Conservation (phyloP, 2,329 filamentous ascomycete genomes). For the Aspergillus transmontanensis region DNA sequence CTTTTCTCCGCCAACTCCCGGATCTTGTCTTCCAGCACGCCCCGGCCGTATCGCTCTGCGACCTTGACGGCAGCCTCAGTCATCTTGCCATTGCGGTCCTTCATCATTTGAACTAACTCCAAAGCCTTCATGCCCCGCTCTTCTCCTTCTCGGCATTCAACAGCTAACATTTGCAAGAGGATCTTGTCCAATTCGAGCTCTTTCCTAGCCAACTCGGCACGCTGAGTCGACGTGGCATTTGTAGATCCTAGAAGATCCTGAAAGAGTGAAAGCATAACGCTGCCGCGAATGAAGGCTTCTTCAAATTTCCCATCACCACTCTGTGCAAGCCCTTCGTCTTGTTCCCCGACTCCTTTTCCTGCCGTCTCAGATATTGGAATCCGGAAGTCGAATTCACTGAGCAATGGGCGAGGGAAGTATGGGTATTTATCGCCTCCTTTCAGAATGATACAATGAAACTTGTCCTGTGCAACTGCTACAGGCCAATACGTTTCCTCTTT, state of each 20-base stretch:
- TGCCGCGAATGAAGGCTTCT: slow-evolving; percentile 77
- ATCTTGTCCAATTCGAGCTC: slow-evolving; percentile 89
- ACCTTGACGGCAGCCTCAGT: slow-evolving; percentile 88
- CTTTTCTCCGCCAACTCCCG: slow-evolving; percentile 76
- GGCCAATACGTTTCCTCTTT: slow-evolving; percentile 94
- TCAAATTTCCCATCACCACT: slow-evolving; percentile 62
- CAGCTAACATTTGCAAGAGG: slow-evolving; percentile 81
- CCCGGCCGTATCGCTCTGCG: slow-evolving; percentile 78
- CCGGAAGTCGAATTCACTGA: slow-evolving; percentile 91
- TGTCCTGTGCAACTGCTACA: slow-evolving; percentile 85
- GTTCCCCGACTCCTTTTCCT: slow-evolving; percentile 42
- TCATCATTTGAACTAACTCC: slow-evolving; percentile 85
- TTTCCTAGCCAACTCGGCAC: slow-evolving; percentile 66
- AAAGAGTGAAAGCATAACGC: slow-evolving; percentile 71
- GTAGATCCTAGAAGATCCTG: slow-evolving; percentile 73
- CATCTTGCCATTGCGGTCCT: slow-evolving; percentile 83
- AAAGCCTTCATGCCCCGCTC: slow-evolving; percentile 92
- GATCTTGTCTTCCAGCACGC: slow-evolving; percentile 87
- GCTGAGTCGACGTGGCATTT: slow-evolving; percentile 65
- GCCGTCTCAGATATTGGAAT: slow-evolving; percentile 70
- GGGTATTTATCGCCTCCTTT: slow-evolving; percentile 93
- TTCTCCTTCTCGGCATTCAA: slow-evolving; percentile 90
- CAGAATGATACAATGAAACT: slow-evolving; percentile 98
- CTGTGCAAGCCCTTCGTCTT: slow-evolving; percentile 38
- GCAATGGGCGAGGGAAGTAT: slow-evolving; percentile 85